Base-by-base conservation (phyloP, 2,329 filamentous ascomycete genomes). In the Colletotrichum tanaceti region DNA sequence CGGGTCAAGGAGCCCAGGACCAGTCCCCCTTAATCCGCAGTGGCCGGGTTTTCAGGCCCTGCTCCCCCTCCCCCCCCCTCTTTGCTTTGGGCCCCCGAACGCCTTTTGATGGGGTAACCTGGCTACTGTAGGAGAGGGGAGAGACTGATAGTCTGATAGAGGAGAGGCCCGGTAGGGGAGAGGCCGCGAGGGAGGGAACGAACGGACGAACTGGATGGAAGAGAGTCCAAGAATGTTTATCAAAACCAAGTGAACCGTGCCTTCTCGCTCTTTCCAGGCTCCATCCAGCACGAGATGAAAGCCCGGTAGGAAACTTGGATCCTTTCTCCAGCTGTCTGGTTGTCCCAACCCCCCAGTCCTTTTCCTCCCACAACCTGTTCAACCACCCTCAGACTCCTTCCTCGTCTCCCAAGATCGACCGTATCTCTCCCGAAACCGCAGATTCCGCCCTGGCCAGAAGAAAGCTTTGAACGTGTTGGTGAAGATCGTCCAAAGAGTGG, bases 181-280 rank as follows among this genome's bases (percentile, higher is more conserved):
- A 28, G 28, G 28, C 28, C 28, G 28, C 6, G 6, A 28, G 28
- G 28, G 46, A 24, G 38, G 35, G 44, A 66, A n/a, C n/a, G n/a
- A n/a, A n/a, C n/a, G n/a, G n/a, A 59, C 43, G 28, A 32, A 32
- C 28, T 32, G 28, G 28, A 32, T 50, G 35, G n/a, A n/a, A n/a
- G n/a, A n/a, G 55, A 65, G 55, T 35, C 32, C 65, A 59, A 54
- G 65, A 62, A 46, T 59, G 24, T 66, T 49, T 65, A 41, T 59
- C 62, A 57, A 52, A 57, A 59, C 59, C 61, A 59, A 59, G 52
- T 63, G 61, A 68, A 64, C 60, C 60, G 60, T 54, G 65, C 60
- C 65, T 52, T 54, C 46, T 24, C 46, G 46, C 24, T 49, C 46
- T 44, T 6, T 28, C 28, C 28, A 28, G 28, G 28, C 28, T 28